These are phyloP conservation scores for Nemania serpens DNA, from an alignment of 2,329 filamentous ascomycete genomes.

Conservation along the genomic window DNA sequence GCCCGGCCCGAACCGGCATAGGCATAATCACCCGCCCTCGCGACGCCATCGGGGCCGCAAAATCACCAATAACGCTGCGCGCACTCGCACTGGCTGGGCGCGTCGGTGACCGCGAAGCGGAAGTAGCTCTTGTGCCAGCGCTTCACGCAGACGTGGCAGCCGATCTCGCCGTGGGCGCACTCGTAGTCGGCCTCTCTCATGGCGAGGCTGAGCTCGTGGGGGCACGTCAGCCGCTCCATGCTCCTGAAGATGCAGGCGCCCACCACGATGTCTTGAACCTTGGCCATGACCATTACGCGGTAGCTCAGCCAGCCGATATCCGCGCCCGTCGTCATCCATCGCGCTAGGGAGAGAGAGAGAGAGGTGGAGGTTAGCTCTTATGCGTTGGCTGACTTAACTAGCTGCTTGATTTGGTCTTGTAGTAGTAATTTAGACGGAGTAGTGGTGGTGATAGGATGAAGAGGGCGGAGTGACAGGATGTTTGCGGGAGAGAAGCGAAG, in stretches of 20 bases:
- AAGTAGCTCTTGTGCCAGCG: constrained; percentile 20
- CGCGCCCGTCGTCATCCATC: constrained; percentile 2
- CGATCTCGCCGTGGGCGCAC: constrained; percentile 2
- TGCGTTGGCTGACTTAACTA: too few relatives aligned
- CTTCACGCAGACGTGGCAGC: constrained; percentile 11
- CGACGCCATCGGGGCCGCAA: not conserved
- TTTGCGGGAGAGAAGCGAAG: too few relatives aligned
- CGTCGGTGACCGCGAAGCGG: constrained; percentile 11
- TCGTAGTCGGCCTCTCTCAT: constrained; percentile 3
- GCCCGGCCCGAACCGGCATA: too few relatives aligned
- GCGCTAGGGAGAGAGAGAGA: not conserved
- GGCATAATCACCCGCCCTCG: too few relatives aligned
- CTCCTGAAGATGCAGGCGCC: constrained; percentile 12
- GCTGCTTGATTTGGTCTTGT: too few relatives aligned
- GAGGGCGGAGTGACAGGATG: too few relatives aligned
- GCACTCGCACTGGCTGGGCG: constrained; percentile 14
- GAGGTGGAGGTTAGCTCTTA: not conserved
- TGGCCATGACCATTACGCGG: constrained; percentile 2
- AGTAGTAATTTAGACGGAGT: too few relatives aligned
- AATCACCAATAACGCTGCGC: constrained; percentile 2
- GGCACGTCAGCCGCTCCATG: not conserved
- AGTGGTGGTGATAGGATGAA: too few relatives aligned
- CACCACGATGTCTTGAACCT: not conserved
- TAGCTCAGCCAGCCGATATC: constrained; percentile 7
- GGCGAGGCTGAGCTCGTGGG: constrained; percentile 9